Evolutionary conservation across 192 early-diverging fungal genomes (phyloP), one percentile per base, ranked within the genome.

Genomic region (Umbelopsis isabellina): DNA sequence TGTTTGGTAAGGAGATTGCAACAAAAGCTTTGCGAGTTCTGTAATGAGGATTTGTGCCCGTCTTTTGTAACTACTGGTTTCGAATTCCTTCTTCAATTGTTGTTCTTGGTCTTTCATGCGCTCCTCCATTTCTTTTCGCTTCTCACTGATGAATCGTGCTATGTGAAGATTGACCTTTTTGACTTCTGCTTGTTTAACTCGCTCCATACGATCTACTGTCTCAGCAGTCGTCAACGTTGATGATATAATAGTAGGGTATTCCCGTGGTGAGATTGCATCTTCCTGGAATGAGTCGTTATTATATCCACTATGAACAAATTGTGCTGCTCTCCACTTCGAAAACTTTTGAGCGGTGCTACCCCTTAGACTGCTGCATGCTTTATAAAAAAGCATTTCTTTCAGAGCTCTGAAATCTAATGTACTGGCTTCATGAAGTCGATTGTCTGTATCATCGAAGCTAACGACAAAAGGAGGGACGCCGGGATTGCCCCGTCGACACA

Each of bases 401-500:
- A 47, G 12, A 15, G 66, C 12, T 33, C 47, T 11, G 25, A 49
- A 49, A 49, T 48, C 44, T 20, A 33, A 23, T 30, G 49, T 47
- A 20, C 49, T 46, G 1, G 41, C 3, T 49, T 27, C 37, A n/a
- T 41, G 37, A 6, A 41, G 7, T 1, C 66, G 58, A 13, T 67
- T 27, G 10, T 53, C 23, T 1, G 65, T 65, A 18, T 37, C 13
- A 15, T 72, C 72, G 33, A 73, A 78, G 22, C 69, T 80, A 3
- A 88, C 82, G 30, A 79, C 80, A 72, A 86, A 87, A 25, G 89
- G 87, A 15, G 84, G 82, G 20, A 74, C 81, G 21, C 88, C 85
- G 5, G 69, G 52, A 6, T 85, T 77, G 0, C 81, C 78, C 11
- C 71, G 73, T 49, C 70, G 69, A 15, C 82, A 83, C 65, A 86